Evolutionary conservation across 768 basidiomycete species (phyloP).

Genomic region (Mycena rebaudengoi): DNA sequence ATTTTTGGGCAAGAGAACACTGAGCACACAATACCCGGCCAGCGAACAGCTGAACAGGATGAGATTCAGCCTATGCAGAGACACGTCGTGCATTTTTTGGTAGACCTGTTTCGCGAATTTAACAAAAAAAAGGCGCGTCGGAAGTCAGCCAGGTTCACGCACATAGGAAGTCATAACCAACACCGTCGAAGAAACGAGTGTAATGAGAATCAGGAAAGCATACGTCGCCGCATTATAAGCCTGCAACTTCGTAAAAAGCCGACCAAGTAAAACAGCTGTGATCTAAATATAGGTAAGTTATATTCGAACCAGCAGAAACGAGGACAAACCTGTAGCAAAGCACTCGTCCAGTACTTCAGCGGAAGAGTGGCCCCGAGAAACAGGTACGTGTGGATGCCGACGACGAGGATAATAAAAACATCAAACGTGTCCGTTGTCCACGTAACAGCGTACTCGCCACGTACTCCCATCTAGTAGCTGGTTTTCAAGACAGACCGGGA

Average conservation of each 20-base stretch:
- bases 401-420: not conserved
- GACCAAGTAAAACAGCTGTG: not conserved
- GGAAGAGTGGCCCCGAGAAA: not conserved
- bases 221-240: not conserved
- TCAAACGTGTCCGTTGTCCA: not conserved
- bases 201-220: not conserved
- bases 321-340: not conserved
- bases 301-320: not conserved
- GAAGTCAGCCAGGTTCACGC: too few species aligned
- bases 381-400: not conserved
- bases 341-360: not conserved
- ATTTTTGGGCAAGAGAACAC: not conserved
- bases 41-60: constrained; percentile 2
- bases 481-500: too few species aligned
- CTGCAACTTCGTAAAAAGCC: not conserved
- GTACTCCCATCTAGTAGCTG: not conserved
- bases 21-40: not conserved
- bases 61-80: constrained; percentile 6
- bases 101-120: not conserved
- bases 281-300: not conserved
- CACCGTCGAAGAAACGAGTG: not conserved
- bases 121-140: too few species aligned
- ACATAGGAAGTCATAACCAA: not conserved
- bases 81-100: not conserved
- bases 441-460: not conserved